Conservation (phyloP, 106 monocot species). For the Iris macrosiphon region DNA sequence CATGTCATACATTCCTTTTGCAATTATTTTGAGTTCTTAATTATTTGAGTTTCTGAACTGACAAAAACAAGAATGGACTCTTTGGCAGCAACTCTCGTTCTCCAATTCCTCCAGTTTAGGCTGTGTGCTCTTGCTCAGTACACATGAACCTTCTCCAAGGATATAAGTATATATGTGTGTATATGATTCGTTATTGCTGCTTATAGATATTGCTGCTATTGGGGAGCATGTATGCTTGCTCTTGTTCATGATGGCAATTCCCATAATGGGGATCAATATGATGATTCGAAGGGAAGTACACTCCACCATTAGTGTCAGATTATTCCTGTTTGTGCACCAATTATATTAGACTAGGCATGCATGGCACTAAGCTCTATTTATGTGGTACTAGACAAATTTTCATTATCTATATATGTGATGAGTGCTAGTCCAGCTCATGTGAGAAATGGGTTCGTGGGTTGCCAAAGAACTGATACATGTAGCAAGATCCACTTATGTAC, state of each 20-base stretch:
- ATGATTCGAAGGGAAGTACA: background rate
- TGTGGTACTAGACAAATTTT: no score
- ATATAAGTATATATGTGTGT: background rate
- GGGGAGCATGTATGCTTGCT: conserved; percentile 6
- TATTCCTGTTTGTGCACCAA: background rate
- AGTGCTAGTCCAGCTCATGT: no score
- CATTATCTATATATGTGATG: no score
- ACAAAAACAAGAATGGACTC: no score
- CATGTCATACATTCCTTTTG: no score
- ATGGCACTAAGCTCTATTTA: no score
- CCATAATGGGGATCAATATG: conserved; percentile 1
- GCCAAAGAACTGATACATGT: no score
- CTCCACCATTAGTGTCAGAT: conserved; percentile 3
- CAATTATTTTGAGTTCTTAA: no score
- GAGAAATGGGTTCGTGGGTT: no score
- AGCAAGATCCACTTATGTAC: no score
- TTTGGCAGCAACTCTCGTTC: conserved; percentile 21
- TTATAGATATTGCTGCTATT: conserved; percentile 3
- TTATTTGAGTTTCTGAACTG: no score
- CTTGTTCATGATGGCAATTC: background rate
- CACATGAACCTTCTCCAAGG: background rate
- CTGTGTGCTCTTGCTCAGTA: conserved; percentile 1
- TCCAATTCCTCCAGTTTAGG: conserved; percentile 11
- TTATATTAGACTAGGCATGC: background rate
- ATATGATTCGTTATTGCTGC: background rate